These are phyloP conservation scores for Ascochyta rabiei DNA, from an alignment of 2,329 filamentous ascomycete genomes.

Conservation along the genomic window DNA sequence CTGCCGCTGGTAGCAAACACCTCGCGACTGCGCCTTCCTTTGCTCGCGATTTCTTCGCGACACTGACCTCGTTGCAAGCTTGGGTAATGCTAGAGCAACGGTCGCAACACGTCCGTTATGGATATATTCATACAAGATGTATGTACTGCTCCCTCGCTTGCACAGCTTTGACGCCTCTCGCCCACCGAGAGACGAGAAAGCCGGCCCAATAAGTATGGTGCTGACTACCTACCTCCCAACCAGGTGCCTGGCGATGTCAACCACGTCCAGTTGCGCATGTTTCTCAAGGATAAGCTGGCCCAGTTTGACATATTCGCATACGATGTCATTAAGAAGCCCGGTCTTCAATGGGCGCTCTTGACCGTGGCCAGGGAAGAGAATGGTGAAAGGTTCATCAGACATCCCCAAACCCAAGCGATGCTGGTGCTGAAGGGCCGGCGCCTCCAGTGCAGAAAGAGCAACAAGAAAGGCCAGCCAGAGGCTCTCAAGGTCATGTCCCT, in stretches of 20 bases:
- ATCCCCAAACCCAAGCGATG: constrained; percentile 34
- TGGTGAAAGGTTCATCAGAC: constrained; percentile 52
- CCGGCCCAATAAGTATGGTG: too few species aligned
- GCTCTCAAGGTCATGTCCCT: constrained; percentile 31
- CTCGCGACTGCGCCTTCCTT: neutral
- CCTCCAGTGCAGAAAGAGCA: constrained; percentile 24
- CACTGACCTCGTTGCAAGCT: neutral
- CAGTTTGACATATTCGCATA: constrained; percentile 51
- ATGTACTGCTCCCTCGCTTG: constrained; percentile 6
- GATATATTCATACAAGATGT: constrained; percentile 35
- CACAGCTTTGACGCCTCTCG: neutral
- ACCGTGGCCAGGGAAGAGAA: constrained; percentile 53
- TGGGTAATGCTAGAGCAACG: neutral
- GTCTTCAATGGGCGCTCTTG: constrained; percentile 48
- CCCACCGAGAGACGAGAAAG: neutral
- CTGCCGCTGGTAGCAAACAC: constrained; percentile 4
- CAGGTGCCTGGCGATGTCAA: constrained; percentile 51
- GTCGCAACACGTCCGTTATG: constrained; percentile 13
- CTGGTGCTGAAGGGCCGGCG: constrained; percentile 17
- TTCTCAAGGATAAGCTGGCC: constrained; percentile 48
- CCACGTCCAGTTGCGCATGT: constrained; percentile 49
- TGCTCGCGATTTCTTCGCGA: neutral
- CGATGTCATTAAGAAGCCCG: constrained; percentile 52
- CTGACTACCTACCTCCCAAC: neutral
- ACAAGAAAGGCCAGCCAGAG: constrained; percentile 31